Evolutionary conservation across 306 rosid genomes (phyloP).

Genomic region (Psophocarpus tetragonolobus): DNA sequence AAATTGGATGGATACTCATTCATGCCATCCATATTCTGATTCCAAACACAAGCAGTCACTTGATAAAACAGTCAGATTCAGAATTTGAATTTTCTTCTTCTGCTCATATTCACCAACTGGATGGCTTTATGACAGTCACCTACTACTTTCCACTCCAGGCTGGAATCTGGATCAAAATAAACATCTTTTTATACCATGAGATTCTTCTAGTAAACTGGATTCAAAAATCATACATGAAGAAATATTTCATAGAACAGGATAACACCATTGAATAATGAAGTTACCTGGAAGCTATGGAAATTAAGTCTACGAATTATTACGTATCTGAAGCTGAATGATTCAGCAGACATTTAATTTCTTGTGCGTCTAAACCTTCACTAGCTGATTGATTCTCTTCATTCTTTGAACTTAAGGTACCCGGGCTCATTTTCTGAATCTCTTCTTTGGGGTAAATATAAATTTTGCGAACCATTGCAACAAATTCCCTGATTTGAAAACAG

Average conservation of each 20-base stretch:
- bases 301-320: slow-evolving; percentile 44
- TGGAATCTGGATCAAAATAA: slow-evolving; percentile 26
- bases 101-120: slow-evolving; percentile 43
- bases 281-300: slow-evolving; percentile 45
- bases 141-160: slow-evolving; percentile 29
- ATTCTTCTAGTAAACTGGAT: slow-evolving; percentile 11
- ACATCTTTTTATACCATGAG: not conserved
- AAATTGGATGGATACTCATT: slow-evolving; percentile 50
- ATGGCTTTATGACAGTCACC: slow-evolving; percentile 44
- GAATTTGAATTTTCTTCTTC: slow-evolving; percentile 43
- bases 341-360: slow-evolving; percentile 48
- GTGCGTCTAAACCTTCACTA: slow-evolving; percentile 55
- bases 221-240: not conserved
- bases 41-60: slow-evolving; percentile 32
- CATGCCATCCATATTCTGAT: slow-evolving; percentile 45
- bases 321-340: slow-evolving; percentile 38
- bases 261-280: not conserved
- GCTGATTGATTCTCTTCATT: slow-evolving; percentile 58
- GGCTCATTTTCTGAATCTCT: slow-evolving; percentile 96
- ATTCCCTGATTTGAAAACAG: slow-evolving; percentile 60
- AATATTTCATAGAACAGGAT: not conserved
- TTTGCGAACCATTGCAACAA: slow-evolving; percentile 89
- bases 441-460: slow-evolving; percentile 85
- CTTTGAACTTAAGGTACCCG: slow-evolving; percentile 57
- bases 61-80: slow-evolving; percentile 28